These are phyloP conservation scores for Immersiella caudata DNA, from an alignment of 495 filamentous ascomycete species.

Conservation along the genomic window DNA sequence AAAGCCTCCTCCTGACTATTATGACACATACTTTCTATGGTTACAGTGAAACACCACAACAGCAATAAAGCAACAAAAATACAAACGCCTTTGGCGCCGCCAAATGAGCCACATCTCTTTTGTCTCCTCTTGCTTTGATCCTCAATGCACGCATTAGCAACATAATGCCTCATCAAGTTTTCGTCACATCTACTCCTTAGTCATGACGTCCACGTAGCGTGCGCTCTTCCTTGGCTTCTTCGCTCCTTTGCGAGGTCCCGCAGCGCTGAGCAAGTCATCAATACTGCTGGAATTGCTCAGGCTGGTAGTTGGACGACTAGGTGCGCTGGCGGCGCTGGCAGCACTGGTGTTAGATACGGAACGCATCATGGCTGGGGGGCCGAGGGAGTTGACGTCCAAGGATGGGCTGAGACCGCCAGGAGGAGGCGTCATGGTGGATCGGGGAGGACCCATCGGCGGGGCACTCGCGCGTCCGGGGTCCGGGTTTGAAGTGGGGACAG, in stretches of 20 bases:
- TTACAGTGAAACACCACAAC: neutral
- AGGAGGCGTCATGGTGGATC: conserved; percentile 28
- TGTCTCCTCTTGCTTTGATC: neutral
- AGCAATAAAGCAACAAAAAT: neutral
- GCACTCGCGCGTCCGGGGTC: conserved; percentile 34
- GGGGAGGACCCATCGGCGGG: conserved; percentile 42
- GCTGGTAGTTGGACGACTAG: conserved; percentile 62
- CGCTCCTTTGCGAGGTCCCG: conserved; percentile 65
- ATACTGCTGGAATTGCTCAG: conserved; percentile 82
- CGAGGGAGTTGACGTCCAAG: conserved; percentile 31
- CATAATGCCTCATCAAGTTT: neutral
- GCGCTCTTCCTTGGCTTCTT: conserved; percentile 79
- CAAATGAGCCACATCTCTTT: neutral
- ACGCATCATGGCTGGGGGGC: conserved; percentile 50
- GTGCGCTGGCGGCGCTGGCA: conserved; percentile 45
- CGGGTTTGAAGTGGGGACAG: conserved; percentile 30
- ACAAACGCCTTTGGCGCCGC: neutral
- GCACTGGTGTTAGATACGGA: conserved; percentile 46
- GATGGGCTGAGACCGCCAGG: conserved; percentile 30
- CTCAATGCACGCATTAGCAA: neutral
- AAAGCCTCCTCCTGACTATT: neutral
- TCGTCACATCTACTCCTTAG: conserved; percentile 41
- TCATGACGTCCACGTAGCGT: conserved; percentile 93
- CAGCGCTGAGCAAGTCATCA: conserved; percentile 78
- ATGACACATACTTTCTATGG: neutral